Conservation (phyloP, 1,284 basidiomycete species). For the Ustilago sp. region DNA sequence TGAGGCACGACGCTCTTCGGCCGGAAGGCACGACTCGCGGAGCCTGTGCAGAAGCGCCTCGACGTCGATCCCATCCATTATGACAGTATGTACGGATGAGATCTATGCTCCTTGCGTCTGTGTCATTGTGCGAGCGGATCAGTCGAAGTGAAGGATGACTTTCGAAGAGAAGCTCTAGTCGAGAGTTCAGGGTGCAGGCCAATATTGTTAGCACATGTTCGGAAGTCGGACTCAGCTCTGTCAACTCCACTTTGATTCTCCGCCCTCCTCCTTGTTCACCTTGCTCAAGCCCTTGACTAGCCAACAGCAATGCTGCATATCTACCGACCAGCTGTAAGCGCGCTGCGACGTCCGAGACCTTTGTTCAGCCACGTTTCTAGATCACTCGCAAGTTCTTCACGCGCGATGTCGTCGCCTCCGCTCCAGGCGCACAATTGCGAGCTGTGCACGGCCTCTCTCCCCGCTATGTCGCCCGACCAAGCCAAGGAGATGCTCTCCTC, state of each 20-base stretch:
- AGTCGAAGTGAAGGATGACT: background rate
- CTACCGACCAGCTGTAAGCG: background rate
- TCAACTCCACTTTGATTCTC: slow-evolving; percentile 2
- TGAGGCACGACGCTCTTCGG: slow-evolving; percentile 23
- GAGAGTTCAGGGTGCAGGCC: slow-evolving; percentile 22
- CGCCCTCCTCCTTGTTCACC: background rate
- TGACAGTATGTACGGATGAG: background rate
- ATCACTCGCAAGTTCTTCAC: background rate
- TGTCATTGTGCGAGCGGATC: background rate
- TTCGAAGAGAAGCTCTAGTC: background rate
- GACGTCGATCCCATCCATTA: background rate
- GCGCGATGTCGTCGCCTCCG: slow-evolving; percentile 21
- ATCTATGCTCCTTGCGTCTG: background rate
- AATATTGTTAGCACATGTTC: background rate
- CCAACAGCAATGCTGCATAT: slow-evolving; percentile 16
- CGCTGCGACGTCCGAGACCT: background rate
- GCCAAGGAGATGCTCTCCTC: slow-evolving; percentile 29
- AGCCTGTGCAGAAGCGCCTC: slow-evolving; percentile 20
- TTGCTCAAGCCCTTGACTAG: background rate
- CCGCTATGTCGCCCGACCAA: slow-evolving; percentile 26
- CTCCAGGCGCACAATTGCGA: slow-evolving; percentile 36
- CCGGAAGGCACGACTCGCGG: slow-evolving; percentile 32
- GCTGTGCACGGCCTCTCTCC: slow-evolving; percentile 33
- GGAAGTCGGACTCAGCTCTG: slow-evolving; percentile 1
- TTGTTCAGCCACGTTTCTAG: background rate